Conservation (phyloP, 2,329 filamentous ascomycete genomes). For the Colletotrichum sp. region DNA sequence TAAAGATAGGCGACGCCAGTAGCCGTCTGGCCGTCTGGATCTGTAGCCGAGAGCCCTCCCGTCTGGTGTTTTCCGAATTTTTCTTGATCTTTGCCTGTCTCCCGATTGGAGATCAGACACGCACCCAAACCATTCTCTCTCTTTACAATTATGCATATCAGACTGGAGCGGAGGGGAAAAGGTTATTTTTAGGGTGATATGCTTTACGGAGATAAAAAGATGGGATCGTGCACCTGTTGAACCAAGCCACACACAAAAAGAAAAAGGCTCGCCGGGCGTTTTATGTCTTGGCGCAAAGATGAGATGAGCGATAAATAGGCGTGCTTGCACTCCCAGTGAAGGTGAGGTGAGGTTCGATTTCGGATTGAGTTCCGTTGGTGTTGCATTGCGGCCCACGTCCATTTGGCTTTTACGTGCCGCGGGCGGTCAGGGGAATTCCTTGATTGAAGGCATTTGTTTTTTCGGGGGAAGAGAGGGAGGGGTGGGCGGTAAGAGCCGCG, state of each 20-base stretch:
- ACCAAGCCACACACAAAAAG: background rate
- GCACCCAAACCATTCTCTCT: background rate
- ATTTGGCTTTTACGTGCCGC: background rate
- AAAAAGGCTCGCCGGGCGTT: background rate
- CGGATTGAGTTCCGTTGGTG: conserved; percentile 11
- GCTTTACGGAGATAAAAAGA: background rate
- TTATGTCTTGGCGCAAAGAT: background rate
- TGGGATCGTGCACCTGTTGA: background rate
- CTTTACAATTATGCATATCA: background rate
- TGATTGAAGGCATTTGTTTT: background rate
- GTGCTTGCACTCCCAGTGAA: background rate
- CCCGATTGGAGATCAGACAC: background rate
- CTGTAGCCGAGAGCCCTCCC: background rate
- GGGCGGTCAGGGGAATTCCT: background rate
- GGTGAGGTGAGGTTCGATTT: background rate
- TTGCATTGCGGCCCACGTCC: background rate
- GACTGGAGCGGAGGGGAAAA: background rate
- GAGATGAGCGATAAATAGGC: background rate
- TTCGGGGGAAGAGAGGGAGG: background rate
- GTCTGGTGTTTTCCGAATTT: background rate
- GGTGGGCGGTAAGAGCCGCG: background rate
- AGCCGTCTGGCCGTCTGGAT: background rate
- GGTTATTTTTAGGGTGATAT: background rate
- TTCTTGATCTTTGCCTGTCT: background rate
- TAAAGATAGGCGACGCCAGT: background rate